Evolutionary conservation across 208 protist species (phyloP), one percentile per base, ranked within the genome.

Genomic region (Leishmania major): DNA sequence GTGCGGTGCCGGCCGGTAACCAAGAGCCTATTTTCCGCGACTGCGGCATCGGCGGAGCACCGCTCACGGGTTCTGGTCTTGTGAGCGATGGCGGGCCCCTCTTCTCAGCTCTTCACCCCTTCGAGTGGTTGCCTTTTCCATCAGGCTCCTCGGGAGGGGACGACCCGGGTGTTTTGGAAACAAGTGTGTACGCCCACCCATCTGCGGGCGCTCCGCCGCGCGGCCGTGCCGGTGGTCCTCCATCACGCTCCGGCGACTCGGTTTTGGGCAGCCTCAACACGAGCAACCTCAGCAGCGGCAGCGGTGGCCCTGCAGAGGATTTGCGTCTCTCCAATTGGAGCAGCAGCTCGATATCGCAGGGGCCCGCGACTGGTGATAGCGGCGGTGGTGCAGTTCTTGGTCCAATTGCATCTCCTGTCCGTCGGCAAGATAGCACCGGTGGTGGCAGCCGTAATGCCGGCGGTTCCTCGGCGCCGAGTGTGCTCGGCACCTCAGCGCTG

Each of bases 291-390:
- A 74, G 78, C 64, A 79, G 79, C 49, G 67, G 64, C 40, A 35
- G 59, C 43, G 73, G 67, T 13, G 55, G 73, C 70, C 17, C 19
- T 13, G 78, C 49, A 4, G 83, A 86, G 22, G 83, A 83, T 5
- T n/a, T 80, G 74, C 83, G 83, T 22, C 73, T 86, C 25, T 79
- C 83, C 2, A 80, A 79, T 71, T 86, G 83, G 83, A 86, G 78
- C 40, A 77, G 17, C n/a, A 64, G 59, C 35, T 55, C 78, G 13
- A 6, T 70, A 28, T 31, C 10, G 40, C 75, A 47, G 66, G 45
- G 22, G 51, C 70, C 70, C 22, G 28, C 10, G 11, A n/a, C 4
- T 25, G 47, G 53, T 22, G 70, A 10, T 45, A 22, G 28, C 35
- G 35, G 45, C 4, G 31, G 73, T n/a, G 57, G 40, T 37, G 75